Evolutionary conservation across 2,329 filamentous ascomycete genomes (phyloP).

Genomic region (Curvularia sp.): DNA sequence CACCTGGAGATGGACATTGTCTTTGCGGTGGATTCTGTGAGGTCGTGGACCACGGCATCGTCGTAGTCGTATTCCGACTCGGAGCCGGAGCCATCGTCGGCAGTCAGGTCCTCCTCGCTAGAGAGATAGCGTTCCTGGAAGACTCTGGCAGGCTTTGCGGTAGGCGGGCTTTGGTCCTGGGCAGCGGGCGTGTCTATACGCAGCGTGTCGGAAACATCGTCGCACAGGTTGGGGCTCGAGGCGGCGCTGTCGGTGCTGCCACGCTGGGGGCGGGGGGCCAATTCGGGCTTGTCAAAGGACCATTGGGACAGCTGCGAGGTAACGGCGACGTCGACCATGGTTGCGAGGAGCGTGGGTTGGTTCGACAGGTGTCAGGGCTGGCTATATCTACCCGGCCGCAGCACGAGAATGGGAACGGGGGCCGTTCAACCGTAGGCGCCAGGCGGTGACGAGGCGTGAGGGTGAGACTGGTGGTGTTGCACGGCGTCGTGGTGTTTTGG

Average conservation of each 20-base stretch:
- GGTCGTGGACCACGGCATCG: slow-evolving; percentile 40
- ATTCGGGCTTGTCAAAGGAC: slow-evolving; percentile 45
- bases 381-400: background rate
- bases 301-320: slow-evolving; percentile 48
- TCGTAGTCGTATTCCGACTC: slow-evolving; percentile 43
- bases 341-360: slow-evolving; percentile 20
- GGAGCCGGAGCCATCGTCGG: slow-evolving; percentile 38
- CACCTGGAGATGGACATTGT: slow-evolving; percentile 44
- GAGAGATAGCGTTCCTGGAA: slow-evolving; percentile 50
- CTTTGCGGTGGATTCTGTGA: slow-evolving; percentile 38
- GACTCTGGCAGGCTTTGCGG: slow-evolving; percentile 33
- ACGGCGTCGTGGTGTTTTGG: slow-evolving; percentile 17
- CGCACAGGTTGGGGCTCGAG: slow-evolving; percentile 47
- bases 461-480: slow-evolving; percentile 30
- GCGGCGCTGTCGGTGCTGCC: slow-evolving; percentile 42
- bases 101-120: slow-evolving; percentile 49
- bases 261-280: slow-evolving; percentile 35
- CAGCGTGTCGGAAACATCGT: slow-evolving; percentile 44
- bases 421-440: background rate
- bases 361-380: slow-evolving; percentile 8
- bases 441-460: slow-evolving; percentile 19
- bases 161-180: slow-evolving; percentile 13
- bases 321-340: slow-evolving; percentile 43
- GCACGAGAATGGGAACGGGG: background rate
- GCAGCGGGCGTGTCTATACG: slow-evolving; percentile 41